Evolutionary conservation across 192 early-diverging fungal genomes (phyloP), one percentile per base, ranked within the genome.

Genomic region (Podila epicladia): DNA sequence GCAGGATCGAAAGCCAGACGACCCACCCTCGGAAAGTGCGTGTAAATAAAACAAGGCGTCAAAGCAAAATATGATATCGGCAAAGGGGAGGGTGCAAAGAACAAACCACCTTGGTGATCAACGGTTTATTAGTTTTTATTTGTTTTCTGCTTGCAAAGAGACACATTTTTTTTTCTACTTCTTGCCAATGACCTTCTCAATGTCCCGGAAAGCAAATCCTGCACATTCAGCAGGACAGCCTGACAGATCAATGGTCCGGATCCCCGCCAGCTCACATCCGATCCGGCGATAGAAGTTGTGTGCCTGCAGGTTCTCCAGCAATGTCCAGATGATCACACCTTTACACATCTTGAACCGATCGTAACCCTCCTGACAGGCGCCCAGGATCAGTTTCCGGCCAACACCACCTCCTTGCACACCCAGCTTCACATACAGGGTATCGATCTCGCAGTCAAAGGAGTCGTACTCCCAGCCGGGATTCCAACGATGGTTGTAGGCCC

Each of bases 401-500:
- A 80, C 19, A 0, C 76, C 76, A 28, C 76, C 76, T 19, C 76
- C 76, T 19, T 80, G 76, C 20, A 80, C 70, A 0, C 76, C 76
- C 5, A 80, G 38, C 48, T 80, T 80, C 41, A 80, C 76, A 57
- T 80, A 80, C 28, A 80, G 71, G 12, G 76, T 80, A 51, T 80
- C 76, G 65, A 80, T 72, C 50, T 80, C 76, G 38, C 76, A 72
- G 63, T 80, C 76, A 37, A 80, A 80, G 20, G 55, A 60, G 0
- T 80, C 62, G 20, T 68, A 58, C 7, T 70, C 64, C 65, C 65
- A 80, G 8, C 76, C 66, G 4, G 66, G 59, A 1, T 72, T 45
- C 31, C 60, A 80, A 29, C 76, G 76, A n/a, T 72, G 76, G 41
- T 72, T 71, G 57, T 80, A 67, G 38, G 70, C 76, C 5, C 76